Evolutionary conservation across 306 rosid species (phyloP).

Genomic region (Cucumis sativus): DNA sequence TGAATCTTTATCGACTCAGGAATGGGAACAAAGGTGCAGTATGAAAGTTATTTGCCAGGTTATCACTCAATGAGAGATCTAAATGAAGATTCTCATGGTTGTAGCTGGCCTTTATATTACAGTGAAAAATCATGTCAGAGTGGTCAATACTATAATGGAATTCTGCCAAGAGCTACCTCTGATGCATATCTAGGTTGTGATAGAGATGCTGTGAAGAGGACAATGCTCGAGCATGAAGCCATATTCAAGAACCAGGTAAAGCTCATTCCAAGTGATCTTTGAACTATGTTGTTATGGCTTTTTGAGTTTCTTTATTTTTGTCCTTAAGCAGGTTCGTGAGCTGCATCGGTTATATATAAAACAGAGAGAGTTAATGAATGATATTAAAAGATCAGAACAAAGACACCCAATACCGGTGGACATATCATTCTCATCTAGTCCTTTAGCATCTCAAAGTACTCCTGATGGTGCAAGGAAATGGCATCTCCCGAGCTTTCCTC

Average conservation of each 20-base stretch:
- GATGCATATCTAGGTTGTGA: slow-evolving; percentile 48
- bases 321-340: slow-evolving; percentile 56
- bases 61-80: slow-evolving; percentile 89
- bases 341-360: slow-evolving; percentile 81
- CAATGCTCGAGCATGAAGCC: slow-evolving; percentile 87
- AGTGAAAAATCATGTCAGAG: slow-evolving; percentile 53
- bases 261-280: background rate
- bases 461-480: slow-evolving; percentile 16
- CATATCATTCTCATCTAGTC: slow-evolving; percentile 47
- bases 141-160: slow-evolving; percentile 51
- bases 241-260: slow-evolving; percentile 69
- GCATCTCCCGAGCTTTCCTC: slow-evolving; percentile 17
- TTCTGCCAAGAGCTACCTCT: slow-evolving; percentile 26
- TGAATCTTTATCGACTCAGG: slow-evolving; percentile 35
- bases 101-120: slow-evolving; percentile 66
- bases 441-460: slow-evolving; percentile 45
- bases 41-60: slow-evolving; percentile 49
- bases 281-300: background rate
- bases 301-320: slow-evolving; percentile 8
- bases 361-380: slow-evolving; percentile 87
- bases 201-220: slow-evolving; percentile 66
- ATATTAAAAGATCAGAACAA: slow-evolving; percentile 46
- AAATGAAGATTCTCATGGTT: slow-evolving; percentile 83
- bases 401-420: slow-evolving; percentile 40
- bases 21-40: slow-evolving; percentile 96